Evolutionary conservation across 2,329 filamentous ascomycete genomes (phyloP).

Genomic region (Calcarisporium arbuscula): DNA sequence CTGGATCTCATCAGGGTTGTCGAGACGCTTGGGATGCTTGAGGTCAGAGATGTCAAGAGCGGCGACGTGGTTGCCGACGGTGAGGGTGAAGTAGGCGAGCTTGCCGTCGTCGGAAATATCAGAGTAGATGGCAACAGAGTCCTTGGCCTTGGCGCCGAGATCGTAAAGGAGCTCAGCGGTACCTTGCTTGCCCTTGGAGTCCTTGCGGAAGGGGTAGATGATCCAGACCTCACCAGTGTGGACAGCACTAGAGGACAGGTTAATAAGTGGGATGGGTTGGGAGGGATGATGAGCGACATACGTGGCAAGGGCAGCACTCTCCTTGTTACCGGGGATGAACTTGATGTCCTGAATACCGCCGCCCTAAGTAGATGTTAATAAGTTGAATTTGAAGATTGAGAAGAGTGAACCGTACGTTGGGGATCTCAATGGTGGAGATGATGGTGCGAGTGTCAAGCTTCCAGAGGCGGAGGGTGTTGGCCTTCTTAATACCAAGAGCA

Average conservation of each 20-base stretch:
- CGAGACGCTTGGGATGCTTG: conserved; percentile 53
- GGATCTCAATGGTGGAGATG: conserved; percentile 55
- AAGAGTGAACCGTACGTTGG: conserved; percentile 31
- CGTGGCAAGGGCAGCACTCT: conserved; percentile 53
- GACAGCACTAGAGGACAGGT: conserved; percentile 41
- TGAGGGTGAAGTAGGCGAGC: conserved; percentile 53
- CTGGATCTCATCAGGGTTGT: conserved; percentile 52
- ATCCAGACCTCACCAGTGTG: conserved; percentile 56
- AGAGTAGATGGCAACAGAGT: conserved; percentile 53
- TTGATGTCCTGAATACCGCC: conserved; percentile 59
- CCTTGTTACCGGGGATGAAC: conserved; percentile 55
- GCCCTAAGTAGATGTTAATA: conserved; percentile 25
- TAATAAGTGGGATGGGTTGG: too few species aligned
- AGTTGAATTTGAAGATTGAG: accelerated
- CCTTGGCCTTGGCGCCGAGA: conserved; percentile 48
- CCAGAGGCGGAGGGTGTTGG: conserved; percentile 55
- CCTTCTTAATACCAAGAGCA: conserved; percentile 43
- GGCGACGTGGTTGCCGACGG: conserved; percentile 55
- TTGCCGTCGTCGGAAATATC: conserved; percentile 53
- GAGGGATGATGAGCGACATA: conserved; percentile 13
- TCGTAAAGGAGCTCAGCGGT: conserved; percentile 52
- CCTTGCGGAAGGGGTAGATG: conserved; percentile 55
- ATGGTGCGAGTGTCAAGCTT: conserved; percentile 46
- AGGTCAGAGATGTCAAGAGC: conserved; percentile 56
- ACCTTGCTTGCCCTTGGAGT: conserved; percentile 49